phyloP scores from a whole-genome alignment of 345 rosid species.

The Lumnitzera racemosa region DNA sequence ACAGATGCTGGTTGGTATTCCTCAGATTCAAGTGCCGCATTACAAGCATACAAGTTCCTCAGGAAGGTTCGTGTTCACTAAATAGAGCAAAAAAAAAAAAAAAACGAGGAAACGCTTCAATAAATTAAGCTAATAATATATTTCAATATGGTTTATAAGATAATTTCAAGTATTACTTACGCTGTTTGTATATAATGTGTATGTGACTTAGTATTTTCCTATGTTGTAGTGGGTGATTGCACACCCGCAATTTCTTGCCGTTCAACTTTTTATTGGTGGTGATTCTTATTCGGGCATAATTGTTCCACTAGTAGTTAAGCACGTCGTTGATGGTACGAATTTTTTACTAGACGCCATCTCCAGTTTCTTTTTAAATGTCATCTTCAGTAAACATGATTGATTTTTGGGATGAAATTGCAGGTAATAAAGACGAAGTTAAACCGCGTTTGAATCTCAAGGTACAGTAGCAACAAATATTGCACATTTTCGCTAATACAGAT shows the following conservation, averaged over 20 bases:
- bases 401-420: conserved; percentile 8
- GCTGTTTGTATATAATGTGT: not conserved
- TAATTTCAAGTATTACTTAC: not conserved
- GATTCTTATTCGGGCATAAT: conserved; percentile 35
- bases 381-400: not conserved
- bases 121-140: not conserved
- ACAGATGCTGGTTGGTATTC: conserved; percentile 14
- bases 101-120: not conserved
- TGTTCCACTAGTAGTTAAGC: conserved; percentile 14
- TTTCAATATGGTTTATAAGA: not conserved
- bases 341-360: no score
- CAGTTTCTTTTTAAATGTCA: no score
- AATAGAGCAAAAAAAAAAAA: no score
- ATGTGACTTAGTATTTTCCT: not conserved
- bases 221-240: conserved; percentile 23
- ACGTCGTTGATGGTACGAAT: conserved; percentile 22
- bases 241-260: conserved; percentile 22
- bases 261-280: conserved; percentile 23
- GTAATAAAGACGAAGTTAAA: conserved; percentile 5
- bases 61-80: conserved; percentile 11
- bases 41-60: conserved; percentile 15
- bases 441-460: conserved; percentile 27
- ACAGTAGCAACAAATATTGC: not conserved
- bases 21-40: conserved; percentile 19
- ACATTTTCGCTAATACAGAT: no score